Evolutionary conservation across 2,329 filamentous ascomycete species (phyloP), one percentile per base, ranked within the genome.

Genomic region (Aspergillus intermedius): DNA sequence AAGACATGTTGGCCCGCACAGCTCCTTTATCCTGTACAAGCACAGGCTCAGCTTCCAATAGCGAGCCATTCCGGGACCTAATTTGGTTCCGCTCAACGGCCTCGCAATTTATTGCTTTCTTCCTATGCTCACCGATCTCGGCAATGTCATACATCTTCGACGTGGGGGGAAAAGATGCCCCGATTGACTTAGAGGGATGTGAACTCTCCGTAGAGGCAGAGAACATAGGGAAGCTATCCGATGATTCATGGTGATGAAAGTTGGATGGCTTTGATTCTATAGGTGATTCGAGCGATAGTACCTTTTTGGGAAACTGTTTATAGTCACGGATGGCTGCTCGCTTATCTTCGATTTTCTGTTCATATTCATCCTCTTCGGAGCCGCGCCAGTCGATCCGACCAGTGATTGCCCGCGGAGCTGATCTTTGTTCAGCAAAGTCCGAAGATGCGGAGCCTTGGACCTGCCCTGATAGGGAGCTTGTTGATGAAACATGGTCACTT

Each of bases 181-280:
- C 75, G 30, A 77, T 67, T 3, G 78, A 82, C 47, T 74, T 73
- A 5, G 71, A 73, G 46, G 67, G 72, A 46, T 77, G 72, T 5
- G 80, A 83, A 50, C 74, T 74, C 52, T 78, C 78, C 1, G 78
- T 77, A 8, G 80, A 81, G n/a, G 78, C 77, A 35, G 79, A 82
- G 53, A 84, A 82, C 76, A 83, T 82, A 19, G 75, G 70, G 55
- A 83, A 83, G 60, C 80, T 83, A 53, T 83, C 81, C 5, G 76
- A 74, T 21, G 80, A 83, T 55, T 81, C 75, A 56, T 80, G 78
- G 32, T 78, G 74, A 60, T 53, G 75, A 57, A 69, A 69, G 54
- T 59, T 59, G 51, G 65, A 61, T 55, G 59, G 61, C 42, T 60
- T 61, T 35, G 50, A 60, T 17, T 62, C 60, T 17, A 64, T 55